Base-by-base conservation (phyloP, 1,284 basidiomycete genomes). In the Earliella scabrosa region DNA sequence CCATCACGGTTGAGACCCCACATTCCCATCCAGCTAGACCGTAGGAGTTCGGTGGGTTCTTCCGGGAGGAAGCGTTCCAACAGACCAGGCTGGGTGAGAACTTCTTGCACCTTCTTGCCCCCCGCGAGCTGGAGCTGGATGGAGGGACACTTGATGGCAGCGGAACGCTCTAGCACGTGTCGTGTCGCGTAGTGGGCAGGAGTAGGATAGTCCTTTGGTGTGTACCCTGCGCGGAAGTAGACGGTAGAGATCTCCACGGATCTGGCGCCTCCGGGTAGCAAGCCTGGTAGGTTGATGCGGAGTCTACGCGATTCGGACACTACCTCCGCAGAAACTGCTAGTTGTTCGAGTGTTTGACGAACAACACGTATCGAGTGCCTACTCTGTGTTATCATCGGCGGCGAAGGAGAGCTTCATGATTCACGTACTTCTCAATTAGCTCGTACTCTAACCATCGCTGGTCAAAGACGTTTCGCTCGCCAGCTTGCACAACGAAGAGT, bases 391-490 rank as follows among this genome's bases (percentile, higher is more conserved):
- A 50, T 24, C 10, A 29, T 36, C 27, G 14, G 40, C 20, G 14
- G 11, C 23, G 24, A n/a, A 2, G 23, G 4, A 24, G 3, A 16
- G n/a, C 3, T n/a, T 20, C 38, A 32, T n/a, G n/a, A 16, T 32
- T 8, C 20, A 71, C 79, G 46, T 69, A 92, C 89, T 73, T 81
- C 64, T 93, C 85, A 0, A 93, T 71, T 0, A 98, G 77, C 60
- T 92, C 87, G 63, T 94, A 97, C 73, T 98, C 94, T 14, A 99
- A 73, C 74, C 84, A 87, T 4, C 90, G 82, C 71, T 99, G 97
- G 69, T 99, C 97, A 69, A 98, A 99, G 0, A 97, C 84, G 70
- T 99, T 99, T n/a, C 96, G 82, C 72, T 99, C 97, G 24, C 86
- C 83, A 8, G 87, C 82, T 68, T 97, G 96, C 0, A 95, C 87